Conservation (phyloP, 2,329 filamentous ascomycete genomes). For the Elsinoe ampelina region DNA sequence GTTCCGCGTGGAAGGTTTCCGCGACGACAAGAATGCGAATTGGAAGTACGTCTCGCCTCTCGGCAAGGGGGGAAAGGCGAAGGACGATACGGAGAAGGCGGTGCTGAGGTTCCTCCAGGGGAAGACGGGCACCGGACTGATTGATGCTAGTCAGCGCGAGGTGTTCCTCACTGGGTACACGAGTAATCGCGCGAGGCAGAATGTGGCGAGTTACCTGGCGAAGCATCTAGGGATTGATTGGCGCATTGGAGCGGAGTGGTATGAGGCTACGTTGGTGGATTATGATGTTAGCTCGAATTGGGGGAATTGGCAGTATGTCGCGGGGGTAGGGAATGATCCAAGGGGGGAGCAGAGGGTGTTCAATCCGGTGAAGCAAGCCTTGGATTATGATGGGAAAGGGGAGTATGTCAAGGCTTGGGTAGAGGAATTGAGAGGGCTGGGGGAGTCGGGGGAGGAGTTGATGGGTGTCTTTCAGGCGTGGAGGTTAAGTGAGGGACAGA, state of each 20-base stretch:
- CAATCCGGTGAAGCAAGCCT: constrained; percentile 72
- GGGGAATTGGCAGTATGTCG: constrained; percentile 63
- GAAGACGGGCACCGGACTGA: constrained; percentile 64
- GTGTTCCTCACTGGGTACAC: constrained; percentile 68
- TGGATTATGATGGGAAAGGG: constrained; percentile 64
- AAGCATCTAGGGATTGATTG: constrained; percentile 70
- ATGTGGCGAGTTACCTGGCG: constrained; percentile 63
- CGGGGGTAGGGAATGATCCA: constrained; percentile 72
- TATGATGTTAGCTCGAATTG: constrained; percentile 71
- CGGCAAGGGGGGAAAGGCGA: constrained; percentile 19
- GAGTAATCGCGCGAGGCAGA: constrained; percentile 65
- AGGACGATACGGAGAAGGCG: constrained; percentile 27
- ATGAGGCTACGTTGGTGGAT: constrained; percentile 64
- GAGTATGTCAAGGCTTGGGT: constrained; percentile 66
- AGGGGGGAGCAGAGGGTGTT: constrained; percentile 63
- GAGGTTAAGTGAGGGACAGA: constrained; percentile 51
- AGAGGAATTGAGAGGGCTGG: constrained; percentile 46
- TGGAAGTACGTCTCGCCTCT: constrained; percentile 27
- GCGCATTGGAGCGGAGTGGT: constrained; percentile 75
- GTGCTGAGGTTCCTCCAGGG: constrained; percentile 56
- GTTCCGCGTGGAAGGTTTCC: constrained; percentile 58
- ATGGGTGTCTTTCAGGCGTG: constrained; percentile 62
- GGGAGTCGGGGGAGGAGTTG: constrained; percentile 26
- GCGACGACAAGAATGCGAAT: constrained; percentile 31
- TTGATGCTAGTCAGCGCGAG: constrained; percentile 69